These are phyloP conservation scores for Fusarium incarnatum DNA, from an alignment of 2,329 filamentous ascomycete genomes.

Conservation along the genomic window DNA sequence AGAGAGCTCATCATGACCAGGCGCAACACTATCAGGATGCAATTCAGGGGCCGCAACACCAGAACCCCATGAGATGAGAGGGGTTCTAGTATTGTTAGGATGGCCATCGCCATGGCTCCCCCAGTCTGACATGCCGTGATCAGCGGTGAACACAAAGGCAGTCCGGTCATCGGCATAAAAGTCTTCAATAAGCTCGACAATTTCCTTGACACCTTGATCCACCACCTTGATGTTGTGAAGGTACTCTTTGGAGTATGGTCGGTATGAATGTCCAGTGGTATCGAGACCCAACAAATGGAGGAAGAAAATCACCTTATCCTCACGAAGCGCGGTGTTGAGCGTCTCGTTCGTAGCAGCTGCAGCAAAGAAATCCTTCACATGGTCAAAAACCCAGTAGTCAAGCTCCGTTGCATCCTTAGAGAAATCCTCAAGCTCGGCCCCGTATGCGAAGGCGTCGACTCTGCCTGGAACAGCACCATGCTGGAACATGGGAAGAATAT, in stretches of 20 bases:
- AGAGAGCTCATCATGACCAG: conserved; percentile 92
- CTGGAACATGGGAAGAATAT: conserved; percentile 98
- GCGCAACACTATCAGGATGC: conserved; percentile 66
- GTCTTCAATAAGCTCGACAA: conserved; percentile 81
- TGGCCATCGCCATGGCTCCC: conserved; percentile 99
- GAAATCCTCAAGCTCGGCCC: conserved; percentile 88
- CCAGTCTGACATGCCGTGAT: conserved; percentile 99
- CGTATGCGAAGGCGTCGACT: conserved; percentile 89
- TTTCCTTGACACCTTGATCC: conserved; percentile 87
- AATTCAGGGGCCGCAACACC: conserved; percentile 82
- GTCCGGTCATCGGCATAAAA: conserved; percentile 90
- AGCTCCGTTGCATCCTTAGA: conserved; percentile 83
- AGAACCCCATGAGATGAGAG: conserved; percentile 92
- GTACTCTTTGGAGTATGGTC: conserved; percentile 96
- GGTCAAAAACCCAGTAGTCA: conserved; percentile 96
- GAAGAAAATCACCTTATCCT: conserved; percentile 95
- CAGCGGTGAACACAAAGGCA: conserved; percentile 95
- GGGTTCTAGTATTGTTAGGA: conserved; percentile 95
- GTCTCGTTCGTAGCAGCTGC: conserved; percentile 82
- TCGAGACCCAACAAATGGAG: conserved; percentile 92
- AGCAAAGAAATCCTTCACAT: conserved; percentile 86
- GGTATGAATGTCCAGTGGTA: conserved; percentile 85
- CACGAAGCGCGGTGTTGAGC: conserved; percentile 75
- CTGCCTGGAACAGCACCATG: conserved; percentile 88
- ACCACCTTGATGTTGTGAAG: conserved; percentile 94